These are phyloP conservation scores for Epipyxis sp. DNA, from an alignment of 108 stramenopile genomes.

Conservation along the genomic window DNA sequence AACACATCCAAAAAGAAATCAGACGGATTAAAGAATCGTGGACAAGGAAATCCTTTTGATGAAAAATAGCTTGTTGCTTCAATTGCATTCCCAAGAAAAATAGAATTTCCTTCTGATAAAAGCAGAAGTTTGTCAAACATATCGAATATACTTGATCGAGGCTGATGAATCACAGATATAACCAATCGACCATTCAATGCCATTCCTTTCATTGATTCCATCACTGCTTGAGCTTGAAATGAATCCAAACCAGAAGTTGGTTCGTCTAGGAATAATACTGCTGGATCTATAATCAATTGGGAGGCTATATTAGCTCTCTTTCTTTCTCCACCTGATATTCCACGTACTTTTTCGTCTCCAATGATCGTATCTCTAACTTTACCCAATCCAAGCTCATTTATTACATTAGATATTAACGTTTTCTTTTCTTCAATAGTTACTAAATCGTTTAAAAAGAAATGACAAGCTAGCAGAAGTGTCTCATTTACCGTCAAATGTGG, in stretches of 20 bases:
- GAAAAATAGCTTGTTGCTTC: no score
- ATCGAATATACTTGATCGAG: conserved; percentile 40
- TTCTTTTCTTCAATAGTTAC: no score
- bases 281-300: conserved; percentile 69
- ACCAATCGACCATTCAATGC: neutral
- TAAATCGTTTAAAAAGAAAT: no score
- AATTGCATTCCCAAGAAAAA: no score
- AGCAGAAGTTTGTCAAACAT: conserved; percentile 25
- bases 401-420: no score
- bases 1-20: conserved; percentile 34
- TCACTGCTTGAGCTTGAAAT: neutral
- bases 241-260: conserved; percentile 65
- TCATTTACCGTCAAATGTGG: no score
- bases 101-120: conserved; percentile 24
- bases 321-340: conserved; percentile 66
- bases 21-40: conserved; percentile 17
- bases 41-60: conserved; percentile 4
- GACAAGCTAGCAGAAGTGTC: no score
- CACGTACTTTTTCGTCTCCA: conserved; percentile 35
- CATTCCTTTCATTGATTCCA: neutral
- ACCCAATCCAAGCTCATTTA: no score
- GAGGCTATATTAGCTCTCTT: conserved; percentile 68
- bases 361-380: no score
- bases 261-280: conserved; percentile 62
- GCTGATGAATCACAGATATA: conserved; percentile 54